These are phyloP conservation scores for Dimocarpus longan DNA, from an alignment of 345 rosid genomes.

Conservation along the genomic window DNA sequence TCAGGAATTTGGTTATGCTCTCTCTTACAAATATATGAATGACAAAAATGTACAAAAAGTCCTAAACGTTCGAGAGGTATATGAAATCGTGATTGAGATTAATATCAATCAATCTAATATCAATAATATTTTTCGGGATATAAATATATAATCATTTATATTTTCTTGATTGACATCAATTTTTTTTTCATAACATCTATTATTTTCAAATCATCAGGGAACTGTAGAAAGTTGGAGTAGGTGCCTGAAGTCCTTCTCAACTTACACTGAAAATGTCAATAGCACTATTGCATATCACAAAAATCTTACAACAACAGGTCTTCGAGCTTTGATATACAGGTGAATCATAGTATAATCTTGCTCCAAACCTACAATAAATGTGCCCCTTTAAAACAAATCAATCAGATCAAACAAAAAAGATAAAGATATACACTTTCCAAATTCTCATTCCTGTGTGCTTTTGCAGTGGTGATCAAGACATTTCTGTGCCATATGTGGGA, in stretches of 20 bases:
- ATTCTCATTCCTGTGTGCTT: not conserved
- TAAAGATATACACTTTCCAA: not conserved
- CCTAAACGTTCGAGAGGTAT: conserved; percentile 33
- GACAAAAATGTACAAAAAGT: conserved; percentile 29
- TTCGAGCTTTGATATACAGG: conserved; percentile 44
- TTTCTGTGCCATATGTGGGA: conserved; percentile 33
- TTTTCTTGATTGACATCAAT: not conserved
- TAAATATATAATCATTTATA: not conserved
- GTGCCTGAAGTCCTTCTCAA: conserved; percentile 29
- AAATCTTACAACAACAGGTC: conserved; percentile 36
- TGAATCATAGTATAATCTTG: not conserved
- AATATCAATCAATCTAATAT: not conserved
- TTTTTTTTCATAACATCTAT: not conserved
- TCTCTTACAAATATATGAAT: conserved; percentile 41
- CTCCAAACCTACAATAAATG: not conserved
- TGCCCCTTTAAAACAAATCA: not conserved
- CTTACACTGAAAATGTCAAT: conserved; percentile 23
- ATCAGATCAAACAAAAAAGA: too few relatives aligned
- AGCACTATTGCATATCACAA: conserved; percentile 31
- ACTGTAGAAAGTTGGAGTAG: conserved; percentile 35
- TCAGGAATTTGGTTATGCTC: conserved; percentile 38
- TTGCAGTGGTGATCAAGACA: conserved; percentile 45
- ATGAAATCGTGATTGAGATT: not conserved
- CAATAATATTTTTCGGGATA: not conserved
- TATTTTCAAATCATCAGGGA: conserved; percentile 17